Conservation (phyloP, 805 yeast genomes). For the Nakazawaea holstii region DNA sequence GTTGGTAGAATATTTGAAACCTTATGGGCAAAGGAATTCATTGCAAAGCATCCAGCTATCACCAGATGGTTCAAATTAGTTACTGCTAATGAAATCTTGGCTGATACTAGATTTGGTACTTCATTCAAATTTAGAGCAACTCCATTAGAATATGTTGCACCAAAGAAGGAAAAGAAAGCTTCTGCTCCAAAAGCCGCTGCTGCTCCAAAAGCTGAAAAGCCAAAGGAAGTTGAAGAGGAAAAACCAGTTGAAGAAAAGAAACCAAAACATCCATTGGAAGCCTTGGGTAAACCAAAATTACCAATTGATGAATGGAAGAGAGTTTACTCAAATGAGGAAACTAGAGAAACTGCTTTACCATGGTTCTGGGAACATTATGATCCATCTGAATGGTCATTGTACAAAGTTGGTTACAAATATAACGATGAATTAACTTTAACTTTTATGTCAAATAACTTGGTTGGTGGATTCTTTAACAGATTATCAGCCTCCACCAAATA, state of each 20-base stretch:
- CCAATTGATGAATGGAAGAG: slow-evolving; percentile 84
- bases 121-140: slow-evolving; percentile 54
- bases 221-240: slow-evolving; percentile 23
- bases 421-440: slow-evolving; percentile 87
- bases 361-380: slow-evolving; percentile 92
- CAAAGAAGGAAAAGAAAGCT: slow-evolving; percentile 37
- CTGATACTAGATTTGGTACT: slow-evolving; percentile 41
- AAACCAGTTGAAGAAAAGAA: slow-evolving; percentile 34
- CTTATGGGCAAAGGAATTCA: slow-evolving; percentile 45
- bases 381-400: slow-evolving; percentile 81
- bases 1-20: slow-evolving; percentile 41
- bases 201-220: slow-evolving; percentile 19
- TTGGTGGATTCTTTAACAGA: slow-evolving; percentile 92
- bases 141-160: slow-evolving; percentile 63
- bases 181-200: too few species aligned
- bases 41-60: slow-evolving; percentile 41
- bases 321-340: slow-evolving; percentile 84
- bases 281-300: slow-evolving; percentile 57
- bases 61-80: slow-evolving; percentile 42
- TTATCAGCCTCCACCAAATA: slow-evolving; percentile 77
- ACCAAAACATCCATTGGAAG: slow-evolving; percentile 80
- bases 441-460: slow-evolving; percentile 88
- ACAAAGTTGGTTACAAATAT: slow-evolving; percentile 87
- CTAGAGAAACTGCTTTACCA: slow-evolving; percentile 80
- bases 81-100: slow-evolving; percentile 30